Conservation (phyloP, 75 land plant genomes). For the Pseudotsuga menziesii region DNA sequence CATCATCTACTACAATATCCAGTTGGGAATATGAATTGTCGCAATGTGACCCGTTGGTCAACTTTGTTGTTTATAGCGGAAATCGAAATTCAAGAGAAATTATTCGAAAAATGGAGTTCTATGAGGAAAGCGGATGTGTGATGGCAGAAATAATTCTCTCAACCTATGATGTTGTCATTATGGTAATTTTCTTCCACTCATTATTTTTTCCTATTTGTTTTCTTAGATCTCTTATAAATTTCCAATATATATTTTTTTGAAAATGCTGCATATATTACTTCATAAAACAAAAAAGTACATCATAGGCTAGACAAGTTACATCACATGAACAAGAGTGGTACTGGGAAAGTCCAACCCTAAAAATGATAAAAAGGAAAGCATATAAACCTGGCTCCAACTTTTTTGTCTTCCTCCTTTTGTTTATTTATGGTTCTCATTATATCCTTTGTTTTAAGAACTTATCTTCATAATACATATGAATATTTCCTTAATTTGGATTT, state of each 20-base stretch:
- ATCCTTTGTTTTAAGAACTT: no score
- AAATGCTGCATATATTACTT: not conserved
- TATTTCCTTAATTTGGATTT: not conserved
- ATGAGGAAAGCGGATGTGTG: conserved; percentile 37
- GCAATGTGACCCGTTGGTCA: conserved; percentile 39
- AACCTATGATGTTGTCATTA: conserved; percentile 40
- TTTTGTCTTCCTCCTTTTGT: no score
- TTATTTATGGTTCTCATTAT: no score
- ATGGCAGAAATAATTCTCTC: conserved; percentile 61
- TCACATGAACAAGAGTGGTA: no score
- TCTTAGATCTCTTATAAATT: not conserved
- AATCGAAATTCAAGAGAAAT: conserved; percentile 34
- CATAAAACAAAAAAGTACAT: no score
- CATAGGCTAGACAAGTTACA: no score
- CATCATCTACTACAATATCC: conserved; percentile 20
- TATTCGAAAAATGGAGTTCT: conserved; percentile 61
- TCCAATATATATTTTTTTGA: not conserved
- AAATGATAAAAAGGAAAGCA: no score
- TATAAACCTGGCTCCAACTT: no score
- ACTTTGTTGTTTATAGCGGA: conserved; percentile 62
- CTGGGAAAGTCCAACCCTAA: no score
- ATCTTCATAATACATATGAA: not conserved
- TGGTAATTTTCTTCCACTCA: conserved; percentile 27
- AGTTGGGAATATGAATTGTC: conserved; percentile 60
- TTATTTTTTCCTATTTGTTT: not conserved